phyloP scores from a whole-genome alignment of 2,329 filamentous ascomycete species.

The Fusarium duplospermum region DNA sequence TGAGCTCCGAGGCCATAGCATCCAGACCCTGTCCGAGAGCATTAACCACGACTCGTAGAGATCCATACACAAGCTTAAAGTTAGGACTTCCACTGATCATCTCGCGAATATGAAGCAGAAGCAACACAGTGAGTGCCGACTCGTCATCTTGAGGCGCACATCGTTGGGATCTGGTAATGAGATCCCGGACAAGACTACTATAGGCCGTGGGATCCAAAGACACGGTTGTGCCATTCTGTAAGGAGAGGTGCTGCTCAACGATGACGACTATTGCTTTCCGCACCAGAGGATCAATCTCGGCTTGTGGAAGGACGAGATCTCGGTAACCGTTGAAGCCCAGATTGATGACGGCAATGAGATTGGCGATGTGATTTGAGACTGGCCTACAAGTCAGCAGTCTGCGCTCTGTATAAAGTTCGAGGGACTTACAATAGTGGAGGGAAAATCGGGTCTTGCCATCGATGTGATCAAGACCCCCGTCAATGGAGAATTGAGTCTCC shows the following conservation, averaged over 20 bases:
- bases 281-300: slow-evolving; percentile 33
- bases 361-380: slow-evolving; percentile 40
- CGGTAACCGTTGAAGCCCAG: slow-evolving; percentile 40
- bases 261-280: slow-evolving; percentile 36
- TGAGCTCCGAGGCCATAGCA: slow-evolving; percentile 15
- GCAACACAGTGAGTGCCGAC: slow-evolving; percentile 34
- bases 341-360: slow-evolving; percentile 40
- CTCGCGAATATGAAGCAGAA: slow-evolving; percentile 34
- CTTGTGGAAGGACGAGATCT: slow-evolving; percentile 32
- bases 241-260: slow-evolving; percentile 33
- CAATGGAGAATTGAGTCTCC: background rate
- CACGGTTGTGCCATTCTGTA: slow-evolving; percentile 22
- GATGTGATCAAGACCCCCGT: slow-evolving; percentile 30
- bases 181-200: slow-evolving; percentile 24
- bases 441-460: slow-evolving; percentile 33
- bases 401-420: background rate
- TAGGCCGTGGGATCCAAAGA: slow-evolving; percentile 25
- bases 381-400: background rate
- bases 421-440: slow-evolving; percentile 31
- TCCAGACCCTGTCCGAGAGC: slow-evolving; percentile 12
- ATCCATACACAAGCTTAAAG: slow-evolving; percentile 35
- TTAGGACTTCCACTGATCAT: slow-evolving; percentile 42
- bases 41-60: slow-evolving; percentile 29
- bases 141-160: slow-evolving; percentile 38
- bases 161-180: slow-evolving; percentile 28